A percentile compares a stretch with the other conserved stretches of the same genome.
phyloP scores from a whole-genome alignment of 257 asterid genomes.

The Ballota nigra region DNA sequence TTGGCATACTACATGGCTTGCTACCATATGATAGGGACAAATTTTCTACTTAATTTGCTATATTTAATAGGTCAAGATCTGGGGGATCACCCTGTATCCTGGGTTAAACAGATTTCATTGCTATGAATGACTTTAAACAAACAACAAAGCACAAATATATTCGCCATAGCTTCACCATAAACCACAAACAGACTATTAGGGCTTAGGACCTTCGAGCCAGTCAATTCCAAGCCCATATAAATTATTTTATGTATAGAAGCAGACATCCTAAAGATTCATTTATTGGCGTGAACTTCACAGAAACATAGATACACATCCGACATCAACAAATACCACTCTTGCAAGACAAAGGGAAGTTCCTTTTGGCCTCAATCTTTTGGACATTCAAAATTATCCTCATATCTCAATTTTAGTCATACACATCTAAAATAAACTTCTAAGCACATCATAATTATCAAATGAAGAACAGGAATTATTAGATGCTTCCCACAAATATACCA shows the following conservation, averaged over 20 bases:
- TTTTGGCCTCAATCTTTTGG: neutral
- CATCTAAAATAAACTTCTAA: neutral
- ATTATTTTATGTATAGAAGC: neutral
- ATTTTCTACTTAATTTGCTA: neutral
- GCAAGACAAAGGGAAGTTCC: neutral
- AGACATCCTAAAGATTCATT: neutral
- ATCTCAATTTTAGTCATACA: neutral
- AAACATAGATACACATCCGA: neutral
- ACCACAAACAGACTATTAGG: neutral
- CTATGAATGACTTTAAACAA: neutral
- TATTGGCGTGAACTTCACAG: neutral
- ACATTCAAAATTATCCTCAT: neutral
- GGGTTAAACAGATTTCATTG: neutral
- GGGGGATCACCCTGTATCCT: neutral
- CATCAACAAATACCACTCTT: neutral
- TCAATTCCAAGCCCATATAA: neutral
- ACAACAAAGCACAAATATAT: neutral
- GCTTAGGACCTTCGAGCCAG: neutral
- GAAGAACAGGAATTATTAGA: neutral
- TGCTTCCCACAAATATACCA: neutral
- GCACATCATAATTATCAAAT: neutral
- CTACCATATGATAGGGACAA: neutral
- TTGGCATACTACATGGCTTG: neutral
- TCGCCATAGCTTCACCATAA: neutral
- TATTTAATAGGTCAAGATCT: neutral